Conservation (phyloP, 1,139 yeast genomes). For the Magnusiomyces sp. region DNA sequence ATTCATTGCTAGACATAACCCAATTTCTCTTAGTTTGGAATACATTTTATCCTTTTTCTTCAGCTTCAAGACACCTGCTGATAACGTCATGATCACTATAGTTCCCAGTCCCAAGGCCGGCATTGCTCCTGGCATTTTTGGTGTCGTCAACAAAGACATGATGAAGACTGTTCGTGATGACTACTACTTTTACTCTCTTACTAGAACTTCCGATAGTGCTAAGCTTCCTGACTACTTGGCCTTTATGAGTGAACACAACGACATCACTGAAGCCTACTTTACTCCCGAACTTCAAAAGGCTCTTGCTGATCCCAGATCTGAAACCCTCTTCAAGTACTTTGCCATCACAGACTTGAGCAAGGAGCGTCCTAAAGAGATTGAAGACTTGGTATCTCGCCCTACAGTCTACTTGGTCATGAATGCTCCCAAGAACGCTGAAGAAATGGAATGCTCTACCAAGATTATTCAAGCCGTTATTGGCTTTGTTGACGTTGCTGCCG, state of each 20-base stretch:
- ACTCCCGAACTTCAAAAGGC: constrained; percentile 37
- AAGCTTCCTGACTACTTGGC: constrained; percentile 67
- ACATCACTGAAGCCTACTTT: constrained; percentile 60
- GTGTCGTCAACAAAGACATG: constrained; percentile 73
- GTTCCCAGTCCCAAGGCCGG: constrained; percentile 50
- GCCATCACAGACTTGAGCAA: constrained; percentile 78
- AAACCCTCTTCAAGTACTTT: constrained; percentile 45
- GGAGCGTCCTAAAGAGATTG: constrained; percentile 49
- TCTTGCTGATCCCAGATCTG: constrained; percentile 22
- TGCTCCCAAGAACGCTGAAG: constrained; percentile 40
- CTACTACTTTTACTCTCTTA: constrained; percentile 75
- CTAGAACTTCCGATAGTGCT: constrained; percentile 66
- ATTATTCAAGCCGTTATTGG: constrained; percentile 46
- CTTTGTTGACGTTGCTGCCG: constrained; percentile 46
- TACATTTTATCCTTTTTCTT: constrained; percentile 47
- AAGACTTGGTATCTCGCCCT: constrained; percentile 48
- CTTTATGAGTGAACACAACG: constrained; percentile 83
- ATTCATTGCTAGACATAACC: constrained; percentile 73
- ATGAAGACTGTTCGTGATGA: constrained; percentile 72
- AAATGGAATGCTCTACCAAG: constrained; percentile 41
- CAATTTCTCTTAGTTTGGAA: constrained; percentile 56
- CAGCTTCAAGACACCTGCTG: constrained; percentile 41
- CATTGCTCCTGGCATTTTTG: constrained; percentile 60
- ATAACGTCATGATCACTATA: constrained; percentile 42
- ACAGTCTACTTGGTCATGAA: constrained; percentile 46